Conservation (phyloP, 2,329 filamentous ascomycete genomes). For the Chaetomiaceae sp. region DNA sequence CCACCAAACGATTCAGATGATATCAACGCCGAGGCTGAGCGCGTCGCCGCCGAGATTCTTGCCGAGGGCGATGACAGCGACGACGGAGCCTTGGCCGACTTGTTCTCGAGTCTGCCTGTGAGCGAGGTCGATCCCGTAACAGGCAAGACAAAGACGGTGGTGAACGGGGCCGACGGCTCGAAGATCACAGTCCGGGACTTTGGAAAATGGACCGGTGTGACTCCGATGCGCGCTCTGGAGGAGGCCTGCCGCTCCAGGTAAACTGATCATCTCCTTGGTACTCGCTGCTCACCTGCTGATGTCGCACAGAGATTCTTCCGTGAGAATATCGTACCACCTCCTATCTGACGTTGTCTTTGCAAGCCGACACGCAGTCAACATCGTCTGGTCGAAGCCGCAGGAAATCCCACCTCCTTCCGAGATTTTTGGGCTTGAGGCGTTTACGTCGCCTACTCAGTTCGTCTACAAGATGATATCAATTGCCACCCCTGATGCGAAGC, state of each 20-base stretch:
- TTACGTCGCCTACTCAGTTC: slow-evolving; percentile 45
- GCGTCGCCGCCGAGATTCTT: slow-evolving; percentile 53
- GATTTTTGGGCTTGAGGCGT: slow-evolving; percentile 39
- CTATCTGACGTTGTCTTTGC: slow-evolving; percentile 70
- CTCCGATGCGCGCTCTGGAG: slow-evolving; percentile 69
- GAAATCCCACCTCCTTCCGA: slow-evolving; percentile 36
- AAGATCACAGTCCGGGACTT: slow-evolving; percentile 71
- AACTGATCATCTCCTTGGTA: slow-evolving; percentile 10
- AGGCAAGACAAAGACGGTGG: slow-evolving; percentile 52
- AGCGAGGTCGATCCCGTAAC: slow-evolving; percentile 52
- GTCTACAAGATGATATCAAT: slow-evolving; percentile 68
- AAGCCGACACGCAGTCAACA: slow-evolving; percentile 66
- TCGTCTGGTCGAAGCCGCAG: slow-evolving; percentile 74
- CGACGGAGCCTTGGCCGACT: slow-evolving; percentile 41
- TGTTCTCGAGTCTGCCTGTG: slow-evolving; percentile 57
- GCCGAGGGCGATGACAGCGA: slow-evolving; percentile 49
- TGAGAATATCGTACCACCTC: slow-evolving; percentile 59
- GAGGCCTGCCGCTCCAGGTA: slow-evolving; percentile 83
- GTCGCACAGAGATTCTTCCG: slow-evolving; percentile 57
- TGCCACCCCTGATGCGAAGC: slow-evolving; percentile 66
- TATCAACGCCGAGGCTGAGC: slow-evolving; percentile 50
- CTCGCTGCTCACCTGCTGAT: slow-evolving; percentile 12
- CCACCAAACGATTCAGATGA: slow-evolving; percentile 32
- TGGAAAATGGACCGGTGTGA: slow-evolving; percentile 72
- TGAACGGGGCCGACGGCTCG: slow-evolving; percentile 45